Evolutionary conservation across 2,329 filamentous ascomycete species (phyloP), one percentile per base, ranked within the genome.

Genomic region (Pseudogymnoascus sp.): DNA sequence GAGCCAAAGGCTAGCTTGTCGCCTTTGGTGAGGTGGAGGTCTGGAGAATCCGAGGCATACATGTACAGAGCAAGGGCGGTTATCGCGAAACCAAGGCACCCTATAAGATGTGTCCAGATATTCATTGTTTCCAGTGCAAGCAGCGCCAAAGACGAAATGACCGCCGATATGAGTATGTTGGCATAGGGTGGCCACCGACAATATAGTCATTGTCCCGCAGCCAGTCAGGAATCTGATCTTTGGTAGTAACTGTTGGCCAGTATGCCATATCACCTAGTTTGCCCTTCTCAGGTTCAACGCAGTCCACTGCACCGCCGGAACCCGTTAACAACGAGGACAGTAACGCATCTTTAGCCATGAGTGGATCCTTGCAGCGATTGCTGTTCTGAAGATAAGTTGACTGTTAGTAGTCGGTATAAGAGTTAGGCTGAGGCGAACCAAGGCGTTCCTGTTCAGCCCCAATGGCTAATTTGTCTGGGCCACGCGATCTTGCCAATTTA

Each of bases 171-270:
- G 65, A 70, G 60, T 67, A 67, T 22, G 67, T 68, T 9, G 69
- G 67, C 65, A 70, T 70, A 8, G 66, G 69, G 57, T 70, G 68
- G 12, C 66, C 20, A 22, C 4, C 20, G 2, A 22, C 20, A 22
- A 22, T 22, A 4, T 22, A 22, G 20, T 22, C 65, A 62, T 68
- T 70, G 39, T 70, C 68, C 18, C 67, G 66, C 1, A 69, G 66
- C 67, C 67, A 70, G 63, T 38, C 57, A 14, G 68, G 67, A n/a
- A 70, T 68, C 30, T 60, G 50, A 22, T 68, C 62, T 66, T 69
- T 69, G 20, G 57, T 66, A 20, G 50, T 67, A 58, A 69, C 63
- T 18, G 14, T 16, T 12, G 66, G 69, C 67, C 68, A 70, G 62
- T 60, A 57, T 25, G 9, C 14, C 14, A 33, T 16, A 12, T 14